These are phyloP conservation scores for Cladosporium sp. DNA, from an alignment of 2,329 filamentous ascomycete genomes.

Conservation along the genomic window DNA sequence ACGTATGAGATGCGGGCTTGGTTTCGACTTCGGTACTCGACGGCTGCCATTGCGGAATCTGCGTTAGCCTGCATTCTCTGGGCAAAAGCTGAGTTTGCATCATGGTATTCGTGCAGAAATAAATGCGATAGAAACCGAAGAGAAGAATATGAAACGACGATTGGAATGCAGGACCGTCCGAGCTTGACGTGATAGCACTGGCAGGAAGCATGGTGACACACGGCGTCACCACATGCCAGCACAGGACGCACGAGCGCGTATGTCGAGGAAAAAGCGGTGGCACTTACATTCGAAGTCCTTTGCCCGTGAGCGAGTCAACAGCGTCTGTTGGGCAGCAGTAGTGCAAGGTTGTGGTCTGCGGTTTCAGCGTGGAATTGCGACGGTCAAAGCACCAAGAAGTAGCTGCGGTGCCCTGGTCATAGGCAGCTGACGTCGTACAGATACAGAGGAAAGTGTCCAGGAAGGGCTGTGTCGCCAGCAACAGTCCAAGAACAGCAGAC, in stretches of 20 bases:
- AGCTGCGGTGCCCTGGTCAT: conserved; percentile 2
- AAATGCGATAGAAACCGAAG: not conserved
- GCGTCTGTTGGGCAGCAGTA: conserved; percentile 1
- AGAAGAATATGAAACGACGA: conserved; percentile 8
- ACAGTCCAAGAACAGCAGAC: conserved; percentile 16
- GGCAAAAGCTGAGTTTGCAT: not conserved
- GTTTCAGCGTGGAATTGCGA: conserved; percentile 18
- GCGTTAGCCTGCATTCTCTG: conserved; percentile 12
- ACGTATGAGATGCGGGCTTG: conserved; percentile 10
- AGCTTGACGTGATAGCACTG: conserved; percentile 10
- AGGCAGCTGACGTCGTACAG: conserved; percentile 8
- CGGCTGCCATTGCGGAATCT: conserved; percentile 11
- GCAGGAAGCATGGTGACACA: conserved; percentile 19
- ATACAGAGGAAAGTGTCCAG: conserved; percentile 13
- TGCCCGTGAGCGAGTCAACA: conserved; percentile 4
- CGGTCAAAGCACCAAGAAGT: conserved; percentile 15
- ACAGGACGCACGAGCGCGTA: conserved; percentile 20
- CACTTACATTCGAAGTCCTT: conserved; percentile 17
- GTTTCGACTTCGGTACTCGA: conserved; percentile 16
- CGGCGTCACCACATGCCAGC: conserved; percentile 11
- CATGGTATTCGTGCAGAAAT: not conserved
- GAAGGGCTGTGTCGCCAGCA: conserved; percentile 13
- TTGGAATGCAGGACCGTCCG: conserved; percentile 16
- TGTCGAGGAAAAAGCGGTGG: conserved; percentile 12
- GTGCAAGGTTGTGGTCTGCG: conserved; percentile 10